These are phyloP conservation scores for Diplocarpon rosae DNA, from an alignment of 2,329 filamentous ascomycete species.

Conservation along the genomic window DNA sequence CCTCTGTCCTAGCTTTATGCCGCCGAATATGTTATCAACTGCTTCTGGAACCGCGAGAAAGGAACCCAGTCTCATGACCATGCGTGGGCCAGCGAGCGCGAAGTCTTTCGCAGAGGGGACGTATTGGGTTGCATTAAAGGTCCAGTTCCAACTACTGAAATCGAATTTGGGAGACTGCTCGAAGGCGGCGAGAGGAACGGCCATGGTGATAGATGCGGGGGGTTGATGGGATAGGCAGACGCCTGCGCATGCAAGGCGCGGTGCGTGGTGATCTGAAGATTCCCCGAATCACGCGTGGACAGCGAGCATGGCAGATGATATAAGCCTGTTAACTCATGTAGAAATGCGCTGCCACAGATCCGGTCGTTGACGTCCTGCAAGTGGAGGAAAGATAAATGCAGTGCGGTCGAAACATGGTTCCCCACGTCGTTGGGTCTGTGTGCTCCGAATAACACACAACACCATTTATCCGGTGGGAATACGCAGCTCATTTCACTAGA, in stretches of 20 bases:
- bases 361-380: conserved; percentile 2
- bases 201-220: conserved; percentile 14
- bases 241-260: too few relatives aligned
- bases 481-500: too few relatives aligned
- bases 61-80: conserved; percentile 58
- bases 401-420: conserved; percentile 6
- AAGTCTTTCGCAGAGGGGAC: conserved; percentile 58
- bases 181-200: conserved; percentile 10
- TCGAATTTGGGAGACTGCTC: conserved; percentile 28
- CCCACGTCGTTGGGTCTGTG: conserved; percentile 3
- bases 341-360: neutral
- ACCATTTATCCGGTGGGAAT: too few relatives aligned
- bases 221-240: too few relatives aligned
- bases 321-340: too few relatives aligned
- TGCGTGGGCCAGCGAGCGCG: conserved; percentile 56
- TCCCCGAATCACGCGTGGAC: too few relatives aligned
- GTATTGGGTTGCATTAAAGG: conserved; percentile 44
- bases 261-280: too few relatives aligned
- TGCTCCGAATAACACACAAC: conserved; percentile 1
- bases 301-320: too few relatives aligned
- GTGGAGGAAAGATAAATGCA: neutral
- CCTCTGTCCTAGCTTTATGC: conserved; percentile 40
- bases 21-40: conserved; percentile 40
- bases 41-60: conserved; percentile 49
- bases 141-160: conserved; percentile 43